Percentiles rank a stretch among this genome's conserved stretches.
These are phyloP conservation scores for Coelastrella sp. DNA, from an alignment of 139 green algal species.

Conservation along the genomic window DNA sequence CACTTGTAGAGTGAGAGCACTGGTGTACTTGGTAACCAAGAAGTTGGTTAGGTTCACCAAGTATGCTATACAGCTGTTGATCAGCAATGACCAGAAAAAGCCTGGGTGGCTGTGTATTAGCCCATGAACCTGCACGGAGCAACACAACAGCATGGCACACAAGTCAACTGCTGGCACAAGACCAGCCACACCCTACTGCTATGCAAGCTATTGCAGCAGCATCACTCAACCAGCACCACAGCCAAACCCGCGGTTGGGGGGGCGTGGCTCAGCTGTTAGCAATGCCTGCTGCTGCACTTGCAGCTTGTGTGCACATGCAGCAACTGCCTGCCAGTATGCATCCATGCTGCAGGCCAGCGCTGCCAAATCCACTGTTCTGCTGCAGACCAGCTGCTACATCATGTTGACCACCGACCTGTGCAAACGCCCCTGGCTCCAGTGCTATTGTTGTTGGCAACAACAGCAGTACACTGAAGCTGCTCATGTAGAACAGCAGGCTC, in stretches of 20 bases:
- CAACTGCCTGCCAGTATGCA: no score
- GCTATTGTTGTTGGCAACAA: constrained; percentile 82
- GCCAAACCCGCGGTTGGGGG: no score
- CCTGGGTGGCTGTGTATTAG: constrained; percentile 19
- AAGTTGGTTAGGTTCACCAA: constrained; percentile 99
- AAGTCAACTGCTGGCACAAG: background rate
- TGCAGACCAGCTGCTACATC: no score
- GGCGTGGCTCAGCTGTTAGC: no score
- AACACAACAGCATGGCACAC: background rate
- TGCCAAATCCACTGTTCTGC: no score
- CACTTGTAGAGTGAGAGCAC: constrained; percentile 95
- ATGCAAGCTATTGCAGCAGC: no score
- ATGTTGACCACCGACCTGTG: background rate
- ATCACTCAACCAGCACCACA: no score
- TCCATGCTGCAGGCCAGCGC: no score
- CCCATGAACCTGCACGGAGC: constrained; percentile 11
- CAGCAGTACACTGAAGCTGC: constrained; percentile 73
- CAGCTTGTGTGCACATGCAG: no score
- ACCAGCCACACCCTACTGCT: no score
- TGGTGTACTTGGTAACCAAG: constrained; percentile 97
- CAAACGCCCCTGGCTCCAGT: constrained; percentile 75
- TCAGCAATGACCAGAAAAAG: constrained; percentile 82
- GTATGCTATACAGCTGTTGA: constrained; percentile 92
- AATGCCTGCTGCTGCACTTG: no score
- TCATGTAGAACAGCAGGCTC: constrained; percentile 96